Conservation (phyloP, 768 basidiomycete species). For the Hericium rajendrae region DNA sequence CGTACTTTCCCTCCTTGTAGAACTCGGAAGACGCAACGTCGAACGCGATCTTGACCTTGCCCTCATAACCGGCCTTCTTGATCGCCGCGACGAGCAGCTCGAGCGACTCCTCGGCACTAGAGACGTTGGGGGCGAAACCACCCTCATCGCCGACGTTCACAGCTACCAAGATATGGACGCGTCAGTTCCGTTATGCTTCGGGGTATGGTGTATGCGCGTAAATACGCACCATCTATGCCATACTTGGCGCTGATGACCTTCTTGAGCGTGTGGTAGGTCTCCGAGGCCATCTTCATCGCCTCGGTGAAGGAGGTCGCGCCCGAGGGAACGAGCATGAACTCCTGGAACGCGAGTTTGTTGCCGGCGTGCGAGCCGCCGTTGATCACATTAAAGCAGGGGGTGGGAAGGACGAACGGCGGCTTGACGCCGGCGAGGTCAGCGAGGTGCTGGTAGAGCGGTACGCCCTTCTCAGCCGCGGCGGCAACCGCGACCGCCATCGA, state of each 20-base stretch:
- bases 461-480: constrained; percentile 87
- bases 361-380: constrained; percentile 99
- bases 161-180: constrained; percentile 38
- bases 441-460: constrained; percentile 94
- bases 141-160: constrained; percentile 99
- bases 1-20: constrained; percentile 99
- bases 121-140: constrained; percentile 98
- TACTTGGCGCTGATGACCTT: constrained; percentile 99
- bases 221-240: constrained; percentile 83
- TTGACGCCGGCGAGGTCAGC: constrained; percentile 94
- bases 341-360: constrained; percentile 99
- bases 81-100: constrained; percentile 94
- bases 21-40: constrained; percentile 99
- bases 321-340: constrained; percentile 98
- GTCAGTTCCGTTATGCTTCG: constrained; percentile 7
- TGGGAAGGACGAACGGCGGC: constrained; percentile 85
- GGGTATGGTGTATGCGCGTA: not conserved
- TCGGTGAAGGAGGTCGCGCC: constrained; percentile 88
- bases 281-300: constrained; percentile 97
- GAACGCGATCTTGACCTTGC: constrained; percentile 97
- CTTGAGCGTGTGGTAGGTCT: constrained; percentile 97
- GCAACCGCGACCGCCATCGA: constrained; percentile 94
- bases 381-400: constrained; percentile 97
- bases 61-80: constrained; percentile 96
- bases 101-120: constrained; percentile 93